Evolutionary conservation across 176 grass and related monocot genomes (phyloP).

Genomic region (Ananas comosus): DNA sequence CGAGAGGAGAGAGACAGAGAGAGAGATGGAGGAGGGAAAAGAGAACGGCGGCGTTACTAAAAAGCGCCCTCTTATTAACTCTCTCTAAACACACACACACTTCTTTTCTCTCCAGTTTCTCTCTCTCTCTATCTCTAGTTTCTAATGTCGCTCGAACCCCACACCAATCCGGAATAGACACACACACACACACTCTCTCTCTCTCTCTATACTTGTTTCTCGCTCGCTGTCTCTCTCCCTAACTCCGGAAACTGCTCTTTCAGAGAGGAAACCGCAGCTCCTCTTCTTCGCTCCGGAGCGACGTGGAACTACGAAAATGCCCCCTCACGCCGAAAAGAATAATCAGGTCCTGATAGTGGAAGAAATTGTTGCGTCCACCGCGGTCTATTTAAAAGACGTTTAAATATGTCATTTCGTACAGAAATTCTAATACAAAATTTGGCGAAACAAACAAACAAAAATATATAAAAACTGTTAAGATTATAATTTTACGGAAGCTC

Average conservation of each 20-base stretch:
- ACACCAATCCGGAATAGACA: too few species aligned
- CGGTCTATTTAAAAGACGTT: neutral
- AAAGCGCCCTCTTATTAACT: neutral
- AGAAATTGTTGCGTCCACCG: neutral
- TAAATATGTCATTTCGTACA: too few species aligned
- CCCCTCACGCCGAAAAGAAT: neutral
- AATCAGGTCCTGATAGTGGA: neutral
- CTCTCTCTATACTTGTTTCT: neutral
- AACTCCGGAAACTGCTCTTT: neutral
- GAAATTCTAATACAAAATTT: too few species aligned
- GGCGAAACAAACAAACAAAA: too few species aligned
- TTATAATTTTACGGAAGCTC: too few species aligned
- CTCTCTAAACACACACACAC: neutral
- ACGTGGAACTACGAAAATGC: neutral
- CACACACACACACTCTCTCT: neutral
- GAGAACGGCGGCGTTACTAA: neutral
- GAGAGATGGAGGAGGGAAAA: neutral
- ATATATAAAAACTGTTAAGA: too few species aligned
- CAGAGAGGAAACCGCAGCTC: neutral
- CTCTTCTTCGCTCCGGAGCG: neutral
- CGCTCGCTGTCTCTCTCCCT: neutral
- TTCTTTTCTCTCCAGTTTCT: neutral
- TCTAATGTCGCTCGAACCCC: neutral
- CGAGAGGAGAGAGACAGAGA: neutral
- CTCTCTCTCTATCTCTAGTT: neutral